These are phyloP conservation scores for Heimioporus sp. DNA, from an alignment of 768 basidiomycete species.

Conservation along the genomic window DNA sequence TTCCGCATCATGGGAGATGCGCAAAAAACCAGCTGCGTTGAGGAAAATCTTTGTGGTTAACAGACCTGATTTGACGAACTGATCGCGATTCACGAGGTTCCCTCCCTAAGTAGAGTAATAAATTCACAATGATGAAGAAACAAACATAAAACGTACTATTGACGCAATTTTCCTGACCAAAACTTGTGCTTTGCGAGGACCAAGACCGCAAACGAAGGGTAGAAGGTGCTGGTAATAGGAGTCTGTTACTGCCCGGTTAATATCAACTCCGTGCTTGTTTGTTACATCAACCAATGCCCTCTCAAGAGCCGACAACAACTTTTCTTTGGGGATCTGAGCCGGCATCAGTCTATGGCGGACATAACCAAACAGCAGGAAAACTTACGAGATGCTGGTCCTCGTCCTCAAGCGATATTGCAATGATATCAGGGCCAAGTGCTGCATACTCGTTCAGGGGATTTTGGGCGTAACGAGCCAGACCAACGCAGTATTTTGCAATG, in stretches of 20 bases:
- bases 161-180: slow-evolving; percentile 78
- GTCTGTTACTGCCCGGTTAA: slow-evolving; percentile 90
- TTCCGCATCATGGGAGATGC: slow-evolving; percentile 74
- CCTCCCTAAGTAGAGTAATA: slow-evolving; percentile 59
- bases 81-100: slow-evolving; percentile 80
- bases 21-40: slow-evolving; percentile 90
- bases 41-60: slow-evolving; percentile 87
- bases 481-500: slow-evolving; percentile 89
- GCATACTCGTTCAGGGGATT: slow-evolving; percentile 94
- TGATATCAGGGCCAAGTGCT: slow-evolving; percentile 81
- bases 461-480: slow-evolving; percentile 89
- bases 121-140: not conserved
- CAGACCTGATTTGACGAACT: slow-evolving; percentile 79
- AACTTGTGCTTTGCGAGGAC: slow-evolving; percentile 89
- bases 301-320: slow-evolving; percentile 78
- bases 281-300: slow-evolving; percentile 86
- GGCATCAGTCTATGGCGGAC: slow-evolving; percentile 4
- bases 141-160: slow-evolving; percentile 48
- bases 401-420: slow-evolving; percentile 80
- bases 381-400: slow-evolving; percentile 83
- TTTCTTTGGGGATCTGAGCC: slow-evolving; percentile 80
- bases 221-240: slow-evolving; percentile 85
- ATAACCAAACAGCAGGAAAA: slow-evolving; percentile 1
- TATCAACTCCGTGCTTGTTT: slow-evolving; percentile 92
- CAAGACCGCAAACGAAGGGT: slow-evolving; percentile 89